Conservation (phyloP, 2,329 filamentous ascomycete genomes). For the Amesomyces nigricolor region DNA sequence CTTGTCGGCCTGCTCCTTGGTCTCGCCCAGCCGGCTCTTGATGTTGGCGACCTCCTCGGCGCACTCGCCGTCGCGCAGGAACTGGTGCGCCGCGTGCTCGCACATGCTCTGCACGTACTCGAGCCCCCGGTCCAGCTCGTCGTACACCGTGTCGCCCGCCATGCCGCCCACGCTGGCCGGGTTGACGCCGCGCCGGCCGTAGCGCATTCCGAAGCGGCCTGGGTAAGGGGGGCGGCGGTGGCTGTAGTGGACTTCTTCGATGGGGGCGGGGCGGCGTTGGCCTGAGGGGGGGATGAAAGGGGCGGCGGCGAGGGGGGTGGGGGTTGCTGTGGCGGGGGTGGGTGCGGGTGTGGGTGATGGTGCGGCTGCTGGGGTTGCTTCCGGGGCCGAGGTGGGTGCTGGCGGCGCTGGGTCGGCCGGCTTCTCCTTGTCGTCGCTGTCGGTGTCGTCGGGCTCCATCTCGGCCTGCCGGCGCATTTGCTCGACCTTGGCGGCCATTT, state of each 20-base stretch:
- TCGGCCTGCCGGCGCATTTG: slow-evolving; percentile 57
- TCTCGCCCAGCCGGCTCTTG: slow-evolving; percentile 57
- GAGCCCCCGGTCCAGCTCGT: slow-evolving; percentile 69
- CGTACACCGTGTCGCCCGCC: slow-evolving; percentile 45
- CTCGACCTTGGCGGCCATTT: slow-evolving; percentile 72
- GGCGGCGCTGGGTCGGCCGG: slow-evolving; percentile 22
- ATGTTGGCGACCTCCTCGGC: slow-evolving; percentile 68
- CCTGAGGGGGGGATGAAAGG: too few species aligned
- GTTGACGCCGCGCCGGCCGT: too few species aligned
- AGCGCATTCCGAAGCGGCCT: too few species aligned
- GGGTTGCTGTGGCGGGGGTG: not conserved
- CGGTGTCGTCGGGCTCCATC: slow-evolving; percentile 48
- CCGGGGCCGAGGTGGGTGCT: not conserved
- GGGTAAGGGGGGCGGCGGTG: not conserved
- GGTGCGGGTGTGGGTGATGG: slow-evolving; percentile 5
- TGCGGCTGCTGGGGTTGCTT: not conserved
- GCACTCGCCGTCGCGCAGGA: slow-evolving; percentile 82
- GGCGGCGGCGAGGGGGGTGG: not conserved
- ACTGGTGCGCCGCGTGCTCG: slow-evolving; percentile 82
- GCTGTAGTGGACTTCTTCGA: not conserved
- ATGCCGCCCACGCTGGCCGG: too few species aligned
- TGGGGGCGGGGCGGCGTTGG: not conserved
- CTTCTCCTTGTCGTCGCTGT: slow-evolving; percentile 30
- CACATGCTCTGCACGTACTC: slow-evolving; percentile 77
- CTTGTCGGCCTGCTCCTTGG: slow-evolving; percentile 54